phyloP scores from a whole-genome alignment of 108 stramenopile genomes.

The Pseudonitzschia delicatissima region DNA sequence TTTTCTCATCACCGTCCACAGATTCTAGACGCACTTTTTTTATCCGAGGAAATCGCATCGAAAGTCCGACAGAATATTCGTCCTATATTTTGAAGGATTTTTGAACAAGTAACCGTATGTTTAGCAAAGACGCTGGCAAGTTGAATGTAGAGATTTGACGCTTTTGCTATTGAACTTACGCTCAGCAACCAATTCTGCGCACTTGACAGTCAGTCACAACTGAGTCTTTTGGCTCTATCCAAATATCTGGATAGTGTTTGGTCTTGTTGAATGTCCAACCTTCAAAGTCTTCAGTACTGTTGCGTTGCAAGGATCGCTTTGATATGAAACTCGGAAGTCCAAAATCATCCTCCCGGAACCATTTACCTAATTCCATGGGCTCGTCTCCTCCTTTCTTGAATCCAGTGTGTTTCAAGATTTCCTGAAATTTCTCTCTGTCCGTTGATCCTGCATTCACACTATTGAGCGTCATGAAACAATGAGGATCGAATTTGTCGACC shows the following conservation, averaged over 20 bases:
- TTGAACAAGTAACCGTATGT: not conserved
- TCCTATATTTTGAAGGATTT: constrained; percentile 5
- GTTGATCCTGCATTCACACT: constrained; percentile 51
- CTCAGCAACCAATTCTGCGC: constrained; percentile 60
- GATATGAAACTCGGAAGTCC: constrained; percentile 71
- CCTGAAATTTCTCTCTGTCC: constrained; percentile 23
- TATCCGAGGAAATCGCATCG: constrained; percentile 76
- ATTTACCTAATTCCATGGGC: constrained; percentile 51
- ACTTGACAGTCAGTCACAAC: constrained; percentile 68
- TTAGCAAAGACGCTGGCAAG: not conserved
- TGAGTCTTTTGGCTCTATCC: constrained; percentile 77
- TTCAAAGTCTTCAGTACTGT: constrained; percentile 34
- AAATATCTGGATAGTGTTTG: constrained; percentile 55
- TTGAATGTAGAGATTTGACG: not conserved
- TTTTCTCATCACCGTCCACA: constrained; percentile 43
- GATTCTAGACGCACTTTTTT: constrained; percentile 48
- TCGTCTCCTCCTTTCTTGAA: constrained; percentile 38
- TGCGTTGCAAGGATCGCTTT: constrained; percentile 51
- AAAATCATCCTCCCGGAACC: constrained; percentile 46
- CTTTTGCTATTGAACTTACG: too few species aligned
- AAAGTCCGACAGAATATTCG: constrained; percentile 60
- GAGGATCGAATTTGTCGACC: constrained; percentile 47
- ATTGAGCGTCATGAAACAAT: constrained; percentile 55
- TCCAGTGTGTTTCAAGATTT: constrained; percentile 46
- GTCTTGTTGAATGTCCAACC: constrained; percentile 57